Conservation (phyloP, 305 asterid species). For the Solanum hybrid region DNA sequence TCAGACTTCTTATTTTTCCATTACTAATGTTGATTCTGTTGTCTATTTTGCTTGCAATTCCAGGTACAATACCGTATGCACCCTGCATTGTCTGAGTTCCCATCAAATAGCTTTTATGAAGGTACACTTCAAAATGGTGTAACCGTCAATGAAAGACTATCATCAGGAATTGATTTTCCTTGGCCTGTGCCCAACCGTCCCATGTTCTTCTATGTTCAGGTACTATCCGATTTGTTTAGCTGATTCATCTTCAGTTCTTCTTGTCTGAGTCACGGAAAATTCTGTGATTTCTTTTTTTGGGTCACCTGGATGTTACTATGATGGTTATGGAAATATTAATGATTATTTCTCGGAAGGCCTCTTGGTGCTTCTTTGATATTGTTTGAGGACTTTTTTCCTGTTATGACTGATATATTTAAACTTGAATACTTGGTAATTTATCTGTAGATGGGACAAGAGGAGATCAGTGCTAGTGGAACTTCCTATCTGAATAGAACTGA, state of each 20-base stretch:
- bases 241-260: neutral
- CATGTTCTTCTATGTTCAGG: conserved; percentile 99
- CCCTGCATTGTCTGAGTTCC: conserved; percentile 97
- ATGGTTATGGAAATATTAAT: neutral
- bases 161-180: conserved; percentile 97
- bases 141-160: conserved; percentile 83
- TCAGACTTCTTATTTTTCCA: neutral
- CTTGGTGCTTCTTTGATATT: neutral
- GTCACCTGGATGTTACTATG: neutral
- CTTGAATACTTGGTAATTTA: conserved; percentile 7
- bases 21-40: neutral
- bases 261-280: neutral
- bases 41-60: conserved; percentile 1
- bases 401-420: conserved; percentile 1
- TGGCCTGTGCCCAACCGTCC: conserved; percentile 99
- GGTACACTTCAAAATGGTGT: conserved; percentile 99
- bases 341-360: neutral
- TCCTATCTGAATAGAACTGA: conserved; percentile 96
- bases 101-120: conserved; percentile 97
- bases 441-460: conserved; percentile 99
- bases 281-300: neutral
- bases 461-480: conserved; percentile 98
- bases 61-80: conserved; percentile 99
- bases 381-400: neutral
- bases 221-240: conserved; percentile 9